Conservation (phyloP, 805 yeast genomes). For the Yarrowia sp. region DNA sequence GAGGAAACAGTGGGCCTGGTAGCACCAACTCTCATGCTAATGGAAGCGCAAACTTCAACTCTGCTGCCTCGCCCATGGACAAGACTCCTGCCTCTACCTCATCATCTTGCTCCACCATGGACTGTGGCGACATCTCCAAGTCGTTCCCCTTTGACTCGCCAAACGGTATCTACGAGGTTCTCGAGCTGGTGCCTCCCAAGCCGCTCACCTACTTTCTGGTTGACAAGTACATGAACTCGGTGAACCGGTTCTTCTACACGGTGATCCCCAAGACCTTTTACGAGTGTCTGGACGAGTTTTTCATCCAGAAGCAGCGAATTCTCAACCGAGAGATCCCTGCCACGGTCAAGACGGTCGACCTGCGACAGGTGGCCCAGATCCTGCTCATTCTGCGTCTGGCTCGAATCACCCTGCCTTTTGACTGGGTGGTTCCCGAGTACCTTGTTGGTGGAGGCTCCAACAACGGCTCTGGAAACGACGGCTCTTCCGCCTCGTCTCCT, state of each 20-base stretch:
- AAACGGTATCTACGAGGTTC: constrained; percentile 10
- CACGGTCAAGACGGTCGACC: neutral
- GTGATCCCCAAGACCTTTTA: constrained; percentile 25
- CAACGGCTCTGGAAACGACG: neutral
- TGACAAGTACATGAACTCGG: constrained; percentile 25
- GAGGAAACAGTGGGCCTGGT: constrained; percentile 7
- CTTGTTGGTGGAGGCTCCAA: neutral
- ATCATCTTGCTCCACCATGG: constrained; percentile 10
- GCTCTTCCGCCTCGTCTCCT: constrained; percentile 2
- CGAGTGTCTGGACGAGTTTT: constrained; percentile 19
- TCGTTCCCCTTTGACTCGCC: constrained; percentile 25
- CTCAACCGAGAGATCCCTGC: constrained; percentile 18
- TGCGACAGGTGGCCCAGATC: constrained; percentile 12
- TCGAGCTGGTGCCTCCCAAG: constrained; percentile 20
- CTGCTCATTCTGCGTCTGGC: constrained; percentile 19
- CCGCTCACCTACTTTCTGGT: constrained; percentile 21
- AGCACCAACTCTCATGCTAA: constrained; percentile 1
- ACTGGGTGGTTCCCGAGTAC: constrained; percentile 18
- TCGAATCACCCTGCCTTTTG: constrained; percentile 16
- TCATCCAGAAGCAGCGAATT: constrained; percentile 20
- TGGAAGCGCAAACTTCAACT: neutral
- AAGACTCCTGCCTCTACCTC: constrained; percentile 8
- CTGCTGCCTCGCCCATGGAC: constrained; percentile 19
- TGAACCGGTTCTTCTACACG: constrained; percentile 25
- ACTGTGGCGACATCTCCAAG: constrained; percentile 17